Percentiles rank a stretch among this genome's conserved stretches.
Conservation (phyloP, 2,329 filamentous ascomycete species). For the Stemphylium vesicarium region DNA sequence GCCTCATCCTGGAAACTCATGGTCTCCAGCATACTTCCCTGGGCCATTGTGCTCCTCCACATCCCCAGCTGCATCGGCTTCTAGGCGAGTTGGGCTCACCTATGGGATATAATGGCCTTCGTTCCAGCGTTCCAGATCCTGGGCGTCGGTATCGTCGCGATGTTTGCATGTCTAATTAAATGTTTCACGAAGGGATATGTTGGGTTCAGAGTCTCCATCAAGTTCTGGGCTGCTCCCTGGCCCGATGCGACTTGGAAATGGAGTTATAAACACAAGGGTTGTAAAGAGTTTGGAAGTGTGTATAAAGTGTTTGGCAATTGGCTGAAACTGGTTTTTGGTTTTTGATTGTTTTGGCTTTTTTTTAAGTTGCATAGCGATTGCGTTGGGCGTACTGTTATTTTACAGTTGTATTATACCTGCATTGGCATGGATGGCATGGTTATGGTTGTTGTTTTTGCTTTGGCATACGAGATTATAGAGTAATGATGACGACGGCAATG, state of each 20-base stretch:
- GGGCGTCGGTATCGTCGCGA: conserved; percentile 3
- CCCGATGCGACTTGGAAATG: conserved; percentile 12
- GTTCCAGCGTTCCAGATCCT: conserved; percentile 9
- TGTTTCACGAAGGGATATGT: conserved; percentile 10
- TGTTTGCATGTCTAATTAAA: conserved; percentile 2
- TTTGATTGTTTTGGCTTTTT: background rate
- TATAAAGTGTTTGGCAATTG: background rate
- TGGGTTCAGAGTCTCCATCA: conserved; percentile 20
- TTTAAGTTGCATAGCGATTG: conserved; percentile 14
- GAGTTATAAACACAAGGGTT: conserved; percentile 8
- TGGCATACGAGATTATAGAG: conserved; percentile 2
- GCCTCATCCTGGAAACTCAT: conserved; percentile 1
- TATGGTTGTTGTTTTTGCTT: background rate
- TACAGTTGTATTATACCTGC: background rate
- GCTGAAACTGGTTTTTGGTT: background rate
- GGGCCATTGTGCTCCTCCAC: conserved; percentile 9
- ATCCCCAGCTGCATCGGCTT: conserved; percentile 3
- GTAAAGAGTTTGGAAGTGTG: background rate
- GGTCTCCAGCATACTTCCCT: conserved; percentile 7
- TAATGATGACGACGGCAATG: conserved; percentile 7
- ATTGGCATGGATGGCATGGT: background rate
- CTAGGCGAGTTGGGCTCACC: conserved; percentile 7
- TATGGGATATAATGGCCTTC: conserved; percentile 5
- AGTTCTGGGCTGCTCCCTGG: conserved; percentile 16
- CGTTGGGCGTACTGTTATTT: background rate